These are phyloP conservation scores for Aspergillus indologenus DNA, from an alignment of 495 filamentous ascomycete species.

Conservation along the genomic window DNA sequence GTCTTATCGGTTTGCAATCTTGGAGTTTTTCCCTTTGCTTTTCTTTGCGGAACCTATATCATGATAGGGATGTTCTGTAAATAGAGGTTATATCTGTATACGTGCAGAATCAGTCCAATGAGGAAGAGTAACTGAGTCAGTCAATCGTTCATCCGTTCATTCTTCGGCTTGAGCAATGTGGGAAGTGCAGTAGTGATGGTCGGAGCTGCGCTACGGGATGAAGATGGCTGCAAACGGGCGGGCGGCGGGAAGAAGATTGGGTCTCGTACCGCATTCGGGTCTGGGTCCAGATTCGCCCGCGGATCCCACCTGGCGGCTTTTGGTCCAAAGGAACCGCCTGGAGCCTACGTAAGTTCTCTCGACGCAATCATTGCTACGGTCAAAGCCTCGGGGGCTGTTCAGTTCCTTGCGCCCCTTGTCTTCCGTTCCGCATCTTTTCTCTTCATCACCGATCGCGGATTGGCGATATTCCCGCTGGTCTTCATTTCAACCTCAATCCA, in stretches of 20 bases:
- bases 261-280: conserved; percentile 10
- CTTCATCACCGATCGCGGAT: not conserved
- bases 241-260: not conserved
- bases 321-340: not conserved
- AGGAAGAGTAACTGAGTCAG: not conserved
- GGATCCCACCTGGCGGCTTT: not conserved
- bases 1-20: conserved; percentile 1
- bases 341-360: not conserved
- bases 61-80: not conserved
- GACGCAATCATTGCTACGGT: not conserved
- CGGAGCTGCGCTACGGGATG: not conserved
- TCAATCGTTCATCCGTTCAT: not conserved
- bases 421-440: not conserved
- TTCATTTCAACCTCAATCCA: not conserved
- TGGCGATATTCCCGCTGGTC: not conserved
- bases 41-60: not conserved
- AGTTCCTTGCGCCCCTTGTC: not conserved
- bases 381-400: not conserved
- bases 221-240: conserved; percentile 24
- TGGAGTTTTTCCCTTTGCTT: conserved; percentile 1
- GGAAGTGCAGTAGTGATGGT: not conserved
- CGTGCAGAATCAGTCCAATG: not conserved
- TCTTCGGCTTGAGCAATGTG: not conserved
- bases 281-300: not conserved
- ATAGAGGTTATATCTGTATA: not conserved